These are phyloP conservation scores for Aspergillus niger DNA, from an alignment of 2,329 filamentous ascomycete species.

Conservation along the genomic window DNA sequence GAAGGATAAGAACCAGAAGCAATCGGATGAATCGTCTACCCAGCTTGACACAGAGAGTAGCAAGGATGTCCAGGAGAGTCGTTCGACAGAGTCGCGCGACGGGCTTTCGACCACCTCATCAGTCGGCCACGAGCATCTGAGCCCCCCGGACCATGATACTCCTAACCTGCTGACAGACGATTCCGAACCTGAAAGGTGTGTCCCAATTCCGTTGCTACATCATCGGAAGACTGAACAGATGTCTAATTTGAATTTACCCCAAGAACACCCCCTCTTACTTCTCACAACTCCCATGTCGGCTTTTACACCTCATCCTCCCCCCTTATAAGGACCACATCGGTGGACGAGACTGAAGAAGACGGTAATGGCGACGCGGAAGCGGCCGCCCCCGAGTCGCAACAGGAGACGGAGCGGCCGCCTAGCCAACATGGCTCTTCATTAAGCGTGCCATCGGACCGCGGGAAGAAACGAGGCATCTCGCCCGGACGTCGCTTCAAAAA, in stretches of 20 bases:
- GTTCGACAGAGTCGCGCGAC: conserved; percentile 29
- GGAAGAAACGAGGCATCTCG: conserved; percentile 64
- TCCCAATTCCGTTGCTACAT: neutral
- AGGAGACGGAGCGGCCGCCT: conserved; percentile 39
- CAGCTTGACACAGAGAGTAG: conserved; percentile 26
- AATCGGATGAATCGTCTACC: conserved; percentile 26
- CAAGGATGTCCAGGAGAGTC: conserved; percentile 24
- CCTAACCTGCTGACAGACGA: conserved; percentile 38
- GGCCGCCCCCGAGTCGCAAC: conserved; percentile 43
- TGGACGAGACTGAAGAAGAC: conserved; percentile 43
- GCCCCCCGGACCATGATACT: conserved; percentile 25
- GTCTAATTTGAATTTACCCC: conserved; percentile 26
- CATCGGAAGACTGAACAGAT: conserved; percentile 23
- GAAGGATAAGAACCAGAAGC: conserved; percentile 37
- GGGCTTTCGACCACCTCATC: conserved; percentile 27
- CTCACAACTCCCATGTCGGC: conserved; percentile 66
- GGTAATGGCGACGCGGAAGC: conserved; percentile 30
- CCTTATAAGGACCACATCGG: conserved; percentile 60
- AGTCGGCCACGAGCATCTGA: conserved; percentile 25
- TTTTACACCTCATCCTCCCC: conserved; percentile 71
- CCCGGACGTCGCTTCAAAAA: conserved; percentile 71
- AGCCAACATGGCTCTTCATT: conserved; percentile 33
- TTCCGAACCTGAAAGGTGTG: conserved; percentile 44
- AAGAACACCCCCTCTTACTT: conserved; percentile 52
- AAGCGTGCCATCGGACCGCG: conserved; percentile 37